phyloP scores from a whole-genome alignment of 371 early-diverging fungal genomes.

The Syncephalastrum racemosum region DNA sequence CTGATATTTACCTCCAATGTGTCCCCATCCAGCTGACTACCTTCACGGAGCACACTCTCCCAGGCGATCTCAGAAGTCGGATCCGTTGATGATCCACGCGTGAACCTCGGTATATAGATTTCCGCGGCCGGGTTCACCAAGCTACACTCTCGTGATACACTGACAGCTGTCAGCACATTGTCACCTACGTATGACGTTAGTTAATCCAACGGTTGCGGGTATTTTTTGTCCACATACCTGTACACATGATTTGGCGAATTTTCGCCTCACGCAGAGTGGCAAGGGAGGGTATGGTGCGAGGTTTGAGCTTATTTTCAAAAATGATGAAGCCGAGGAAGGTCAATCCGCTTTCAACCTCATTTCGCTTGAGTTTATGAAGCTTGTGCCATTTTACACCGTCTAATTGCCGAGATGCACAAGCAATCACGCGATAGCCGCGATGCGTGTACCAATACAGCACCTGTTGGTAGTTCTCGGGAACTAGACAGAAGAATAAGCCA shows the following conservation, averaged over 20 bases:
- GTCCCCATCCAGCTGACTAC: constrained; percentile 56
- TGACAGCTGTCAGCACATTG: constrained; percentile 96
- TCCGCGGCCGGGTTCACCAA: constrained; percentile 63
- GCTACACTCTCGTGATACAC: constrained; percentile 92
- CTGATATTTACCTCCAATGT: constrained; percentile 54
- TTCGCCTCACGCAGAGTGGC: constrained; percentile 82
- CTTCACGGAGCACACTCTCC: constrained; percentile 69
- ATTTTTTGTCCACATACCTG: constrained; percentile 53
- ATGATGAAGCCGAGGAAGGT: constrained; percentile 95
- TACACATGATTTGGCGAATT: constrained; percentile 97
- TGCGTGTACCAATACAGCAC: constrained; percentile 85
- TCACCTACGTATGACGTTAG: constrained; percentile 61
- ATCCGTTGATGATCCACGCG: constrained; percentile 50
- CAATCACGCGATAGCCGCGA: constrained; percentile 95
- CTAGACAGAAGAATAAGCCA: constrained; percentile 26
- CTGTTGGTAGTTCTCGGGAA: constrained; percentile 85
- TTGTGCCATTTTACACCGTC: constrained; percentile 74
- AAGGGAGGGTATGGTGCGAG: constrained; percentile 83
- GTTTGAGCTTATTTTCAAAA: constrained; percentile 99
- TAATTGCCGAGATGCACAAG: constrained; percentile 80
- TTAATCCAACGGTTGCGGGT: constrained; percentile 1
- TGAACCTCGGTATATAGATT: constrained; percentile 59
- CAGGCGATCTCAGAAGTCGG: constrained; percentile 63
- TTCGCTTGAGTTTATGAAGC: constrained; percentile 77
- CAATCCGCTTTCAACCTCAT: constrained; percentile 84